Percentiles rank a stretch among this genome's conserved stretches.
Evolutionary conservation across 495 filamentous ascomycete genomes (phyloP).

Genomic region (Letharia columbiana): DNA sequence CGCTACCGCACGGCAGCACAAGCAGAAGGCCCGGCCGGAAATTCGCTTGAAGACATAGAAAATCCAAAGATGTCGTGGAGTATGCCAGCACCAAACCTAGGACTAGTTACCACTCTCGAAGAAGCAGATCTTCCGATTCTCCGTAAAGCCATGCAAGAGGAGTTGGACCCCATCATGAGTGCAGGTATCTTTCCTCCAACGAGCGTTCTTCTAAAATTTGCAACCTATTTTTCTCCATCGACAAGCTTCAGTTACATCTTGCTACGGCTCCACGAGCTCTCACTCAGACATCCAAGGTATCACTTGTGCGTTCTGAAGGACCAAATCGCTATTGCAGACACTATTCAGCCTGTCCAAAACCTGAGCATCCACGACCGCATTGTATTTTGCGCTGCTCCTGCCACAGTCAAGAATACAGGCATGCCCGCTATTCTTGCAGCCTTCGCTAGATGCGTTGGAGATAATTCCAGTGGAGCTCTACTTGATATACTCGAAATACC

Average conservation of each 20-base stretch:
- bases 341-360: constrained; percentile 54
- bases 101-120: constrained; percentile 76
- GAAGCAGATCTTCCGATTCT: constrained; percentile 58
- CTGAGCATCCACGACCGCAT: constrained; percentile 65
- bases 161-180: constrained; percentile 56
- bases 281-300: constrained; percentile 53
- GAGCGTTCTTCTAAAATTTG: constrained; percentile 57
- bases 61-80: not conserved
- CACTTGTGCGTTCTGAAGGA: constrained; percentile 57
- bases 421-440: constrained; percentile 40
- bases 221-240: constrained; percentile 64
- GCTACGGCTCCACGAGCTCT: constrained; percentile 57
- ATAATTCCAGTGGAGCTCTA: constrained; percentile 52
- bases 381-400: constrained; percentile 64
- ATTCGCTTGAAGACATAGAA: constrained; percentile 20
- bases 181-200: constrained; percentile 70
- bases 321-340: constrained; percentile 55
- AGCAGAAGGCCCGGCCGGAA: constrained; percentile 16
- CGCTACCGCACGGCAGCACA: constrained; percentile 68
- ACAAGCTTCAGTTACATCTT: constrained; percentile 74
- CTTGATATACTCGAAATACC: constrained; percentile 55
- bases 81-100: constrained; percentile 38
- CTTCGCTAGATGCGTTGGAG: constrained; percentile 59
- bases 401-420: constrained; percentile 31
- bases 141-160: constrained; percentile 47